Percentiles rank a stretch among this genome's conserved stretches.
Conservation (phyloP, 108 stramenopile species). For the Ochromonas danica region DNA sequence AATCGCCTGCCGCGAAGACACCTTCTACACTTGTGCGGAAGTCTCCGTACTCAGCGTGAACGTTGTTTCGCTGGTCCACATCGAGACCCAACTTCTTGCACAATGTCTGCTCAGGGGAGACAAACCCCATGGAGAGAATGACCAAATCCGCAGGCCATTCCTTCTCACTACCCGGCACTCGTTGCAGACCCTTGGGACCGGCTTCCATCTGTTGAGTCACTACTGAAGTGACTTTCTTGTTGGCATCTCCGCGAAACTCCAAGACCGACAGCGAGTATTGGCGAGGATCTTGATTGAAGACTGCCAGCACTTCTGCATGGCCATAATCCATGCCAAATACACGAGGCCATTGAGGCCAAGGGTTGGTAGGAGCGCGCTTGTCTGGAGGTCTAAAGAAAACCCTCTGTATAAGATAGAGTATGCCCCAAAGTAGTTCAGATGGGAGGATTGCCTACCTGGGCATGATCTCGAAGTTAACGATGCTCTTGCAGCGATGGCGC, state of each 20-base stretch:
- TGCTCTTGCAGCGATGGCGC: slow-evolving; percentile 91
- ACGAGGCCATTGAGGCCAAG: slow-evolving; percentile 97
- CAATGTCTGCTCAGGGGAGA: slow-evolving; percentile 85
- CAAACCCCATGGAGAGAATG: slow-evolving; percentile 91
- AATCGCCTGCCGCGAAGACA: slow-evolving; percentile 96
- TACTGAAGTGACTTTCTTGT: slow-evolving; percentile 84
- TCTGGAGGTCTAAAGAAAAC: too few species aligned
- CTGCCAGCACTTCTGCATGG: slow-evolving; percentile 87
- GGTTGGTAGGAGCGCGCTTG: slow-evolving; percentile 83
- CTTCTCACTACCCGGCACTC: slow-evolving; percentile 72
- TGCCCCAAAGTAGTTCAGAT: too few species aligned
- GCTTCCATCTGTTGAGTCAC: slow-evolving; percentile 70
- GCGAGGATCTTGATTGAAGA: slow-evolving; percentile 91
- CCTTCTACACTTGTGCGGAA: slow-evolving; percentile 85
- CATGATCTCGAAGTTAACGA: slow-evolving; percentile 95
- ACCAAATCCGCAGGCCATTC: slow-evolving; percentile 88
- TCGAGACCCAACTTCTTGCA: slow-evolving; percentile 72
- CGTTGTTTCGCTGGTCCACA: slow-evolving; percentile 86
- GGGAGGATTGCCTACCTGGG: too few species aligned
- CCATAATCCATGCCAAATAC: slow-evolving; percentile 94
- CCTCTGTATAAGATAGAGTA: too few species aligned
- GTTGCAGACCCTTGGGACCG: slow-evolving; percentile 72
- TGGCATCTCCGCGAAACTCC: slow-evolving; percentile 83
- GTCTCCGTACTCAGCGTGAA: slow-evolving; percentile 92
- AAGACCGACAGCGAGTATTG: slow-evolving; percentile 92